Conservation (phyloP, 495 filamentous ascomycete species). For the Trichoderma erinaceum region DNA sequence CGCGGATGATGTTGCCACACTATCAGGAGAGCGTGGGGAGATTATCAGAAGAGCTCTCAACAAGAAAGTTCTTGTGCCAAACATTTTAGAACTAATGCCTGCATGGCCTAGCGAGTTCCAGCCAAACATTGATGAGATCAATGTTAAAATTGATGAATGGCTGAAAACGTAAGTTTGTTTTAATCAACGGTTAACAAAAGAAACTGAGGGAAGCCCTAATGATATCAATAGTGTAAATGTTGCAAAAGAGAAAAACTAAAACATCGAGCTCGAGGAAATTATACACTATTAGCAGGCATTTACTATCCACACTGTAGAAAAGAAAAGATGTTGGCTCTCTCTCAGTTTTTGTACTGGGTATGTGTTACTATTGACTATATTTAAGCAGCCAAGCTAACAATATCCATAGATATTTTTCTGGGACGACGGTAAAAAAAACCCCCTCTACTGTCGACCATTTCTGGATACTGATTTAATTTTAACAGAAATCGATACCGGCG, state of each 20-base stretch:
- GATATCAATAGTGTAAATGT: background rate
- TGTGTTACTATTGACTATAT: background rate
- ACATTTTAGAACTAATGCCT: conserved; percentile 26
- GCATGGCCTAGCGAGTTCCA: conserved; percentile 24
- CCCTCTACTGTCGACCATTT: background rate
- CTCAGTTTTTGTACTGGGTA: conserved; percentile 6
- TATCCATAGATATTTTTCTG: background rate
- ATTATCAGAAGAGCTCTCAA: conserved; percentile 23
- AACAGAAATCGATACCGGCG: background rate
- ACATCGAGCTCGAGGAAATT: background rate
- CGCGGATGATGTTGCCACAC: background rate
- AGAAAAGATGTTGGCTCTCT: background rate
- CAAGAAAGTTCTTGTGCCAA: conserved; percentile 25
- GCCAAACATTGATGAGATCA: conserved; percentile 24
- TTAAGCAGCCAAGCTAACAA: background rate
- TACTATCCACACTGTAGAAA: background rate
- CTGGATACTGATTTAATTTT: background rate
- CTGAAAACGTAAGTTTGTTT: background rate
- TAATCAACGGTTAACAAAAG: background rate
- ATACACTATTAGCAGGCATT: background rate
- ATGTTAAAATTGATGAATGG: conserved; percentile 22
- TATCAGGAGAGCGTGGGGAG: conserved; percentile 21
- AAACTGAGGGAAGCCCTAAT: background rate
- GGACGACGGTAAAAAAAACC: background rate
- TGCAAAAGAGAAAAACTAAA: background rate